Percentiles rank a stretch among this genome's conserved stretches.
These are phyloP conservation scores for Asclepias syriaca DNA, from an alignment of 257 asterid genomes.

Conservation along the genomic window DNA sequence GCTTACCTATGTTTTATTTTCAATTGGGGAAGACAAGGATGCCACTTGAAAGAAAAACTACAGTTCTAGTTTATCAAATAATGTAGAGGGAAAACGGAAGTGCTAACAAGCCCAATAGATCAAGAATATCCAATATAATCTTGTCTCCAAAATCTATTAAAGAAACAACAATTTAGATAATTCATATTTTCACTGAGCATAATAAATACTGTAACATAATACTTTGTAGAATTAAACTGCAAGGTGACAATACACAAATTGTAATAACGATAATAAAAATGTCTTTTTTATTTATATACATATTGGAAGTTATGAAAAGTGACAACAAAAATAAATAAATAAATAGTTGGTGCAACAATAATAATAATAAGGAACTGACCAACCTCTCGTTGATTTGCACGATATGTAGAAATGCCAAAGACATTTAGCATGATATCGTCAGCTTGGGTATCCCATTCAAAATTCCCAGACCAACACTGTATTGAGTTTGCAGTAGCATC, in stretches of 20 bases:
- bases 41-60: background rate
- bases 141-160: background rate
- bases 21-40: background rate
- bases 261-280: too few relatives aligned
- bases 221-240: too few relatives aligned
- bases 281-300: too few relatives aligned
- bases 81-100: background rate
- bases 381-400: conserved; percentile 95
- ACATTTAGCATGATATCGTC: conserved; percentile 82
- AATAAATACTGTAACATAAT: too few relatives aligned
- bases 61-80: background rate
- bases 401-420: conserved; percentile 79
- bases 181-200: too few relatives aligned
- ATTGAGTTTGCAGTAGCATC: conserved; percentile 51
- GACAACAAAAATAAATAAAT: too few relatives aligned
- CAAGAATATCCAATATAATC: background rate
- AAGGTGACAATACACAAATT: too few relatives aligned
- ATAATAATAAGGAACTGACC: background rate
- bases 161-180: background rate
- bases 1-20: background rate
- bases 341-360: too few relatives aligned
- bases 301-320: too few relatives aligned
- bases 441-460: conserved; percentile 81
- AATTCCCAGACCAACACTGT: conserved; percentile 70
- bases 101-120: background rate